Evolutionary conservation across 768 basidiomycete species (phyloP).

Genomic region (Mycena indigotica): DNA sequence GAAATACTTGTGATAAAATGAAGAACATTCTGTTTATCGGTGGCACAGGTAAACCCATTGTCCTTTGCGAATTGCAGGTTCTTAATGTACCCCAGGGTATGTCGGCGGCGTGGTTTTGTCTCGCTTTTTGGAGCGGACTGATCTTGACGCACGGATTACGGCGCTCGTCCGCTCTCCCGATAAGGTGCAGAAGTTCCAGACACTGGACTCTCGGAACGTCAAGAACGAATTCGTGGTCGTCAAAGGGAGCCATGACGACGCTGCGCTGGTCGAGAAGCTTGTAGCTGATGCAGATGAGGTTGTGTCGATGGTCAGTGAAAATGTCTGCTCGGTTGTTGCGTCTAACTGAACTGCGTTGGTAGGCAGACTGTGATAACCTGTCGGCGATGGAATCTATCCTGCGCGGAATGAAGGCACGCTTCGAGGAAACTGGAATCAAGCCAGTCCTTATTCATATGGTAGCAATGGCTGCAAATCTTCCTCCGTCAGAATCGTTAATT

Average conservation of each 20-base stretch:
- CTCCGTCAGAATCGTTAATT: too few relatives aligned
- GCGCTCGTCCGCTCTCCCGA: conserved; percentile 27
- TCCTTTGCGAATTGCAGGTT: neutral
- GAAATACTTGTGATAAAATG: too few relatives aligned
- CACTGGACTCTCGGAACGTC: conserved; percentile 18
- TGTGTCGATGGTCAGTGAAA: conserved; percentile 30
- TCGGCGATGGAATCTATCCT: conserved; percentile 11
- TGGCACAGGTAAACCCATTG: neutral
- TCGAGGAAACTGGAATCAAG: conserved; percentile 6
- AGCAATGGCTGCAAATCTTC: too few relatives aligned
- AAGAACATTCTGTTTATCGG: conserved; percentile 3
- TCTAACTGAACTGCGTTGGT: neutral
- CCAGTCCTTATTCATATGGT: conserved; percentile 21
- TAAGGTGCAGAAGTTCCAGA: conserved; percentile 28
- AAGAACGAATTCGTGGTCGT: conserved; percentile 15
- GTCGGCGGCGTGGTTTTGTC: conserved; percentile 32
- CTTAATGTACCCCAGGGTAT: conserved; percentile 27
- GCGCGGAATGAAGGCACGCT: conserved; percentile 13
- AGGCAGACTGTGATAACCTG: conserved; percentile 17
- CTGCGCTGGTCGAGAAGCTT: conserved; percentile 26
- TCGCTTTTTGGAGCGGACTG: conserved; percentile 30
- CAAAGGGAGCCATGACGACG: conserved; percentile 29
- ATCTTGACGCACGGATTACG: conserved; percentile 26
- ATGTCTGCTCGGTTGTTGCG: neutral
- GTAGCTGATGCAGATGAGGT: conserved; percentile 34